These are phyloP conservation scores for Fusarium duplospermum DNA, from an alignment of 2,329 filamentous ascomycete genomes.

Conservation along the genomic window DNA sequence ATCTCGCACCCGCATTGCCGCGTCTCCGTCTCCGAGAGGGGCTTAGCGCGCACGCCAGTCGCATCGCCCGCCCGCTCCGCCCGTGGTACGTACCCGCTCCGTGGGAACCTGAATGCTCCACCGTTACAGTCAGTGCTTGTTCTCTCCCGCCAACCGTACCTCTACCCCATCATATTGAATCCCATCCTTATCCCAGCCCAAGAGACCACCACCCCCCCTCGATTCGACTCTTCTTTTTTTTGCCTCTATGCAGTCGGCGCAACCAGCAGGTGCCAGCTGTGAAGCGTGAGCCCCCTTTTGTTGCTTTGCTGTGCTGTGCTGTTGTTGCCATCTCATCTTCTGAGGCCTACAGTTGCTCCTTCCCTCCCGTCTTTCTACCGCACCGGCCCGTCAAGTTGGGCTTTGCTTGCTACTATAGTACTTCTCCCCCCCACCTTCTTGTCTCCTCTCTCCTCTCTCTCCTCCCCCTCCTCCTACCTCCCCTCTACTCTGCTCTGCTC, in stretches of 20 bases:
- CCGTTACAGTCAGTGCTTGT: background rate
- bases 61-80: conserved; percentile 11
- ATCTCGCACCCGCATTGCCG: conserved; percentile 37
- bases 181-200: conserved; percentile 38
- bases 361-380: conserved; percentile 2
- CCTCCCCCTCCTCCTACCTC: conserved; percentile 21
- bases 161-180: conserved; percentile 40
- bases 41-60: conserved; percentile 17
- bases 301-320: conserved; percentile 17
- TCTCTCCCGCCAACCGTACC: conserved; percentile 10
- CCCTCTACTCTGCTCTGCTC: conserved; percentile 22
- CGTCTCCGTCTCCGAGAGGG: conserved; percentile 8
- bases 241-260: conserved; percentile 33
- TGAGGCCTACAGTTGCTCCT: conserved; percentile 14
- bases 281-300: conserved; percentile 26
- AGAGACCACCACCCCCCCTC: conserved; percentile 2
- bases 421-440: conserved; percentile 33
- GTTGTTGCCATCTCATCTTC: conserved; percentile 30
- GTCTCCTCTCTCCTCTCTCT: conserved; percentile 25
- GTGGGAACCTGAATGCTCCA: background rate
- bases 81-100: conserved; percentile 24
- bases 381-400: conserved; percentile 4
- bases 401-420: conserved; percentile 11
- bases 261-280: conserved; percentile 37
- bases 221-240: conserved; percentile 28